Conservation (phyloP, 2,329 filamentous ascomycete genomes). For the Trichoderma hamatum region DNA sequence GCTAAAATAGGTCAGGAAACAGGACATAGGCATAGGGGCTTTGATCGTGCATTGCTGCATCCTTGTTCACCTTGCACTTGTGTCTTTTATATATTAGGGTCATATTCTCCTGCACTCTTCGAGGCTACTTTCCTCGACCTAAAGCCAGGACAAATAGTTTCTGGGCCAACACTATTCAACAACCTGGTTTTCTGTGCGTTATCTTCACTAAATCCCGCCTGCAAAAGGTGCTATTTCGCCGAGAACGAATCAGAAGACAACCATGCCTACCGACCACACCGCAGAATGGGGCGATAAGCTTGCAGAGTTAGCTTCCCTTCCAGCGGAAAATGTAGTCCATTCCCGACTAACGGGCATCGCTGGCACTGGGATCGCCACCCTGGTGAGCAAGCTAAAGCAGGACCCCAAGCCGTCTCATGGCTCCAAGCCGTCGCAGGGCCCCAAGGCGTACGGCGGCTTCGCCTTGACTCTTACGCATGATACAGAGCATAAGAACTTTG, state of each 20-base stretch:
- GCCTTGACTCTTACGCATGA: neutral
- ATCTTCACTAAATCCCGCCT: neutral
- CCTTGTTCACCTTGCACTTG: neutral
- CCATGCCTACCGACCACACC: neutral
- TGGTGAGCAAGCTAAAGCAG: neutral
- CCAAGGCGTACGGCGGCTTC: neutral
- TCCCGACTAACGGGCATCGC: neutral
- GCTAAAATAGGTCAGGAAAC: neutral
- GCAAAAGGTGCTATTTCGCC: neutral
- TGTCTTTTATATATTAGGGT: neutral
- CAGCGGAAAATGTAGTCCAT: neutral
- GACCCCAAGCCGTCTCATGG: no score
- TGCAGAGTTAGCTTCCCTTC: neutral
- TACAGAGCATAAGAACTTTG: neutral
- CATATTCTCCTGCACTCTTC: neutral
- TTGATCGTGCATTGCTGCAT: neutral
- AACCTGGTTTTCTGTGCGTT: neutral
- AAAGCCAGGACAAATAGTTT: neutral
- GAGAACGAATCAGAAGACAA: neutral
- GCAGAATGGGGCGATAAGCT: neutral
- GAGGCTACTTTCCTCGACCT: neutral
- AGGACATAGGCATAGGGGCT: neutral
- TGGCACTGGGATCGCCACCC: neutral
- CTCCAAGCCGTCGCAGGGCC: no score
- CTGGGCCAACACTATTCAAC: neutral